These are phyloP conservation scores for Aspergillus sp. DNA, from an alignment of 2,329 filamentous ascomycete genomes.

Conservation along the genomic window DNA sequence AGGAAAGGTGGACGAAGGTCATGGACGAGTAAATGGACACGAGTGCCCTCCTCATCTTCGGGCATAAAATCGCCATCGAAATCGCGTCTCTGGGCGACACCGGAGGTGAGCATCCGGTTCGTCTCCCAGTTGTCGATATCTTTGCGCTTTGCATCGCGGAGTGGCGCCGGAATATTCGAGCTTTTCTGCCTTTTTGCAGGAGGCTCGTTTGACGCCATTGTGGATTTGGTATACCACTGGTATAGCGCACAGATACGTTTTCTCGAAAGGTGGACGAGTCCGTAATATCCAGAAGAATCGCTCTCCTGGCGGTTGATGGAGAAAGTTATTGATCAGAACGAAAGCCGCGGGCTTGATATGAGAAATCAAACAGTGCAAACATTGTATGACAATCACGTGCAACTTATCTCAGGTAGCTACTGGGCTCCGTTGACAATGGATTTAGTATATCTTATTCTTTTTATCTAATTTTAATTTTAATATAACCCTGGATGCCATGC, in stretches of 20 bases:
- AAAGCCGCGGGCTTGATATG: slow-evolving; percentile 1
- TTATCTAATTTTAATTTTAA: neutral
- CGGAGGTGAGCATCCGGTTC: slow-evolving; percentile 95
- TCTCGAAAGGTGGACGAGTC: neutral
- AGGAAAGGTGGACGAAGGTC: slow-evolving; percentile 92
- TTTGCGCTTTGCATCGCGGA: slow-evolving; percentile 66
- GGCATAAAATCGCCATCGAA: slow-evolving; percentile 80
- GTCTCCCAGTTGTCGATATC: slow-evolving; percentile 99
- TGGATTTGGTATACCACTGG: neutral
- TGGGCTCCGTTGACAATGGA: neutral
- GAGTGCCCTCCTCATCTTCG: slow-evolving; percentile 78
- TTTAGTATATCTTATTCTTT: neutral
- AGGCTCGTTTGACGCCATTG: slow-evolving; percentile 38
- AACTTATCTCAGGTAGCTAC: neutral
- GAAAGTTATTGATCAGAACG: slow-evolving; percentile 4
- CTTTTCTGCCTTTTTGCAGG: slow-evolving; percentile 42
- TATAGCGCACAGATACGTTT: neutral
- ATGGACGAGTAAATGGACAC: slow-evolving; percentile 89
- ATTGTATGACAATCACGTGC: slow-evolving; percentile 25
- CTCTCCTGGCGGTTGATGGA: slow-evolving; percentile 10
- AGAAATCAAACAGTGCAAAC: slow-evolving; percentile 33
- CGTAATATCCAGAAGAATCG: neutral
- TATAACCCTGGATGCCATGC: neutral
- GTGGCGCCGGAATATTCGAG: slow-evolving; percentile 34
- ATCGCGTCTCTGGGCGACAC: slow-evolving; percentile 86